phyloP scores from a whole-genome alignment of 164 flowering plant genomes.

The Stephania cephalantha region DNA sequence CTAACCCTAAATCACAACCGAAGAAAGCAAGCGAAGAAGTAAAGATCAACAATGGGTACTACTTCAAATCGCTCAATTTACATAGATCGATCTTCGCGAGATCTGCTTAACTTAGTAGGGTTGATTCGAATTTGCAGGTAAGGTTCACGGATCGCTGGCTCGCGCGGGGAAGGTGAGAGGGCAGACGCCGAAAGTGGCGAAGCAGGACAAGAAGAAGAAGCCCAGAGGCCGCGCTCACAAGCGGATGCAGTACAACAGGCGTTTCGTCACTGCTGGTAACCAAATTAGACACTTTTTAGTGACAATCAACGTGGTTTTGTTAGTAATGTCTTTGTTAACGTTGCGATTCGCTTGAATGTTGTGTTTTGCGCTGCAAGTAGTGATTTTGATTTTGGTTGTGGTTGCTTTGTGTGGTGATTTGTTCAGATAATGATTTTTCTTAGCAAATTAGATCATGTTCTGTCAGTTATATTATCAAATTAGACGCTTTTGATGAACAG shows the following conservation, averaged over 20 bases:
- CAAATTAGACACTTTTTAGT: not conserved
- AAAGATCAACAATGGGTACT: slow-evolving; percentile 5
- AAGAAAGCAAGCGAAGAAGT: not conserved
- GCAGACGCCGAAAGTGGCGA: slow-evolving; percentile 83
- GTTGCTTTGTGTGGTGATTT: no score
- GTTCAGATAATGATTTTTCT: no score
- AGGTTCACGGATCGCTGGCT: slow-evolving; percentile 88
- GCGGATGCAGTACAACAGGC: slow-evolving; percentile 88
- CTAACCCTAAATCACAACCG: no score
- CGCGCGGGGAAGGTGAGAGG: slow-evolving; percentile 97
- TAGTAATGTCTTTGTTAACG: not conserved
- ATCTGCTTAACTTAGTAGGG: not conserved
- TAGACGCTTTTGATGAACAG: no score
- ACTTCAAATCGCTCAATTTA: not conserved
- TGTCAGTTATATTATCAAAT: no score
- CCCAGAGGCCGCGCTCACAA: slow-evolving; percentile 89
- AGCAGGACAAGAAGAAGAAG: slow-evolving; percentile 95
- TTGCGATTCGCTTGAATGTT: not conserved
- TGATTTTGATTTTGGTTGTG: no score
- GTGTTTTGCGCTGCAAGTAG: no score
- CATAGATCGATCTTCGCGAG: not conserved
- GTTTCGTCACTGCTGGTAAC: slow-evolving; percentile 90
- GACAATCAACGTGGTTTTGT: not conserved
- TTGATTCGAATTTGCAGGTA: slow-evolving; percentile 36
- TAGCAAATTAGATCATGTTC: no score